phyloP scores from a whole-genome alignment of 1,284 basidiomycete species.

The Apiotrichum sp. region DNA sequence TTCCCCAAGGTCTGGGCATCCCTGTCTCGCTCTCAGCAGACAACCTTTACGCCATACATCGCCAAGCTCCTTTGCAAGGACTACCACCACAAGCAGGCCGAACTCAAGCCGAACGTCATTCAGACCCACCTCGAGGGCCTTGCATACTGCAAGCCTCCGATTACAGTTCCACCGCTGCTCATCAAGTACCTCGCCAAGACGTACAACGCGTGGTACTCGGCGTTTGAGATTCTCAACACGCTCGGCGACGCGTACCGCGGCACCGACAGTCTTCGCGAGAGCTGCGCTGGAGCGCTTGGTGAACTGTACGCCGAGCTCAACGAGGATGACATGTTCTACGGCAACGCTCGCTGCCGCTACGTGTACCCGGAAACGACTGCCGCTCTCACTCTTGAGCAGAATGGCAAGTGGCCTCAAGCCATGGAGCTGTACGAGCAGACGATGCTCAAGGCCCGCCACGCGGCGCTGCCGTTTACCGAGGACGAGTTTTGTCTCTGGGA shows the following conservation, averaged over 20 bases:
- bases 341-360: slow-evolving; percentile 84
- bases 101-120: slow-evolving; percentile 89
- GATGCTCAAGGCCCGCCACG: slow-evolving; percentile 77
- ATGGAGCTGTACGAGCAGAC: slow-evolving; percentile 84
- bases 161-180: slow-evolving; percentile 87
- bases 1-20: slow-evolving; percentile 88
- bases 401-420: slow-evolving; percentile 94
- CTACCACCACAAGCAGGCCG: slow-evolving; percentile 82
- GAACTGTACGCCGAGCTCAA: slow-evolving; percentile 93
- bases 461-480: slow-evolving; percentile 85
- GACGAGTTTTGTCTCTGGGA: slow-evolving; percentile 98
- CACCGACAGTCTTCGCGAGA: slow-evolving; percentile 80
- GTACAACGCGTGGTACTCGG: slow-evolving; percentile 90
- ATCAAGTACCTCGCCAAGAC: slow-evolving; percentile 96
- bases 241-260: slow-evolving; percentile 65
- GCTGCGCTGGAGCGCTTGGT: slow-evolving; percentile 81
- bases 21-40: slow-evolving; percentile 78
- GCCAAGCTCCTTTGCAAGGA: slow-evolving; percentile 88
- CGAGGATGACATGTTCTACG: slow-evolving; percentile 98
- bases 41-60: slow-evolving; percentile 82
- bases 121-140: slow-evolving; percentile 84
- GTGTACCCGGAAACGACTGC: slow-evolving; percentile 87
- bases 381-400: slow-evolving; percentile 90
- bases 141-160: slow-evolving; percentile 74
- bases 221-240: slow-evolving; percentile 79